Conservation (phyloP, 441 rosid species). For the Populus hybrid region DNA sequence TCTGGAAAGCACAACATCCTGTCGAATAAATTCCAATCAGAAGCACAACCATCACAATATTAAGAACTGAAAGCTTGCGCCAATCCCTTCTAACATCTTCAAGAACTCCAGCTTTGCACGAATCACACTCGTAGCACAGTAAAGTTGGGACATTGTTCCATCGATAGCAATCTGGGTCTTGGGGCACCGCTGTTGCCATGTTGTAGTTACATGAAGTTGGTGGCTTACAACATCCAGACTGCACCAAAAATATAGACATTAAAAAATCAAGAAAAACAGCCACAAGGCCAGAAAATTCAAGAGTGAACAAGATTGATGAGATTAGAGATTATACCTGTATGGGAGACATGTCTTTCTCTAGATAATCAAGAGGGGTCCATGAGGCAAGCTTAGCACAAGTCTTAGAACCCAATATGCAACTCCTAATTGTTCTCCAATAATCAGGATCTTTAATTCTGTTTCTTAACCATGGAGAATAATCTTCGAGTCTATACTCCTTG, state of each 20-base stretch:
- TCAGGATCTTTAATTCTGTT: conserved; percentile 45
- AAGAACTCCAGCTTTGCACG: conserved; percentile 89
- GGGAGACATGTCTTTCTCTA: conserved; percentile 57
- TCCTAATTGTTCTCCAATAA: conserved; percentile 66
- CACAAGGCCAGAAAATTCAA: neutral
- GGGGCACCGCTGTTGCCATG: conserved; percentile 38
- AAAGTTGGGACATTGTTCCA: conserved; percentile 64
- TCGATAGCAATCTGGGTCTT: conserved; percentile 70
- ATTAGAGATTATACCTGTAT: conserved; percentile 45
- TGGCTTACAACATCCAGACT: conserved; percentile 96
- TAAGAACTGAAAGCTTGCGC: conserved; percentile 78
- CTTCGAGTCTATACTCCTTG: conserved; percentile 61
- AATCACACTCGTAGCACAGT: conserved; percentile 85
- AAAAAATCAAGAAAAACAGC: neutral
- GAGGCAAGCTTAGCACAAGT: conserved; percentile 57
- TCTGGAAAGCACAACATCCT: conserved; percentile 84
- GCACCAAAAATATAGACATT: neutral
- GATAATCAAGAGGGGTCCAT: conserved; percentile 90
- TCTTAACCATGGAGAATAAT: conserved; percentile 84
- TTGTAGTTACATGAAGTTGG: conserved; percentile 74
- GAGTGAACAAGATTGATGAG: neutral
- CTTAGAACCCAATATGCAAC: conserved; percentile 67
- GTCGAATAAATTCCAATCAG: conserved; percentile 65
- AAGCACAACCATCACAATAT: conserved; percentile 57
- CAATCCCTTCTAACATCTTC: conserved; percentile 73